Base-by-base conservation (phyloP, 768 basidiomycete species). In the Lactarius trivialis region DNA sequence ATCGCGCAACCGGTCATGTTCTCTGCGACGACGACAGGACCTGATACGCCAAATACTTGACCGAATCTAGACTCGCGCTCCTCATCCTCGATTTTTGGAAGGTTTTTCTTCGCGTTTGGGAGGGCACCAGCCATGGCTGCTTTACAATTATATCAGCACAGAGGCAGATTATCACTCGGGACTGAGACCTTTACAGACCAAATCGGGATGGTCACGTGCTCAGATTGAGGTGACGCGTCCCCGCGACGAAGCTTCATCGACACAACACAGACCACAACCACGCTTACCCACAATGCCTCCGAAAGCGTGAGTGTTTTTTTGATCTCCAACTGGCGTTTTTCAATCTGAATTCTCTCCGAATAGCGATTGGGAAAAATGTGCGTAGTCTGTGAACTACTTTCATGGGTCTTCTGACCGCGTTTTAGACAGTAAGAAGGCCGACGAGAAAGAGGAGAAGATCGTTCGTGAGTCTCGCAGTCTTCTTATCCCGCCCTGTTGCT, bases 361-460 rank as follows among this genome's bases (percentile, higher is more conserved):
- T 70, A 98, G 95, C 69, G 91, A 99, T 75, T 98, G 96, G 96
- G 96, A 99, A 77, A 98, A 98, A 77, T 98, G 95, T 96, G 71
- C 41, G 83, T 75, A 66, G 63, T 32, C 55, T 41, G n/a, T 24
- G 32, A 21, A 17, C 9, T 21, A 5, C 21, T 37, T 14, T 33
- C 21, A 14, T 32, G 34, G 17, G 4, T 19, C 41, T 15, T 26
- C 68, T 62, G 58, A 58, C 63, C 59, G 17, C 26, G 34, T 43
- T 56, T 36, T 68, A 96, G 93, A 85, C 73, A 86, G 91, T 71
- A 93, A 94, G 81, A 90, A 85, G 76, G 77, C 72, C 30, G 93
- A 95, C 74, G 85, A 84, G 71, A 94, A 98, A 76, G 81, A 87
- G 32, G 91, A 95, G 69, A 93, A 93, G 77, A 97, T 97, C 79